A percentile compares a stretch with the other conserved stretches of the same genome.
phyloP scores from a whole-genome alignment of 305 asterid species.

The Fraxinus latifolia region DNA sequence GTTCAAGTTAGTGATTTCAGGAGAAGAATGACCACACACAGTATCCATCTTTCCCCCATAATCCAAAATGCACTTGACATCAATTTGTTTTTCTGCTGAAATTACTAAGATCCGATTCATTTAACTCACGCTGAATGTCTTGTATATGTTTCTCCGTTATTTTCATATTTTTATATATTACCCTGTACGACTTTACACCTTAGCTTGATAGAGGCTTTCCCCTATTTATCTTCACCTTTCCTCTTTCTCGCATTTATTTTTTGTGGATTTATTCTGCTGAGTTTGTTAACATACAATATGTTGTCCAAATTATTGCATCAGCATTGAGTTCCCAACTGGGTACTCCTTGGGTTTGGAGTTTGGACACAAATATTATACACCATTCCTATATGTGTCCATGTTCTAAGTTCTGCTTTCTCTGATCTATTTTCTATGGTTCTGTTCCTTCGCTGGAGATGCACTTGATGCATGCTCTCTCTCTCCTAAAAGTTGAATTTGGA shows the following conservation, averaged over 20 bases:
- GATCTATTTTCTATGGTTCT: not conserved
- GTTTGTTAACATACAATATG: not conserved
- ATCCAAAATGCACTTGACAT: not conserved
- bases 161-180: not conserved
- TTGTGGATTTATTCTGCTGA: not conserved
- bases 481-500: constrained; percentile 14
- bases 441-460: not conserved
- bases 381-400: not conserved
- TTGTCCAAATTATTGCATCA: not conserved
- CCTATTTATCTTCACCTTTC: not conserved
- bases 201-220: not conserved
- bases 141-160: not conserved
- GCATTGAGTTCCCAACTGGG: not conserved
- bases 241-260: not conserved
- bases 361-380: not conserved
- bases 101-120: not conserved
- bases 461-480: constrained; percentile 18
- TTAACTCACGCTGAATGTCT: not conserved
- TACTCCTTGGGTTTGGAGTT: not conserved
- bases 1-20: constrained; percentile 1
- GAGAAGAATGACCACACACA: not conserved
- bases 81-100: not conserved
- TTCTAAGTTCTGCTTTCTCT: not conserved
- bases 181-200: not conserved
- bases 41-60: not conserved